These are phyloP conservation scores for Tephrocybe sp. DNA, from an alignment of 768 basidiomycete species.

Conservation along the genomic window DNA sequence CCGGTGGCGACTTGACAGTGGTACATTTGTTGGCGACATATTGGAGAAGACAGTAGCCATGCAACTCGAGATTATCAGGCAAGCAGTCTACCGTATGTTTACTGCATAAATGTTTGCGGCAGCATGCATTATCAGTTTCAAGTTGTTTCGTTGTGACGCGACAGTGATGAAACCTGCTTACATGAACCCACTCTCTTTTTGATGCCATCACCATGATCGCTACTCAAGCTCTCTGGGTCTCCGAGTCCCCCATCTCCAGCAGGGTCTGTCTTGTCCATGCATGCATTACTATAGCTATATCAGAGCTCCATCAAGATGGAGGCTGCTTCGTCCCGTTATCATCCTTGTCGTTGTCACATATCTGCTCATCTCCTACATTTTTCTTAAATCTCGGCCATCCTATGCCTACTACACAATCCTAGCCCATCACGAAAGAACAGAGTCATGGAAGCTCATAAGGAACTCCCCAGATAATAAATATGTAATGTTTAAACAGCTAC, in stretches of 20 bases:
- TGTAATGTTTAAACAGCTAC: constrained; percentile 44
- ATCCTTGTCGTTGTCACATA: constrained; percentile 13
- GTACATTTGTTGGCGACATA: constrained; percentile 18
- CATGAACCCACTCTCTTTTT: too few relatives aligned
- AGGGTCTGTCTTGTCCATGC: constrained; percentile 13
- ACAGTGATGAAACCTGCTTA: too few relatives aligned
- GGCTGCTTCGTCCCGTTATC: constrained; percentile 20
- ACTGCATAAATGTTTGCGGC: too few relatives aligned
- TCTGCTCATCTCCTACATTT: constrained; percentile 29
- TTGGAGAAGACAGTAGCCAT: neutral
- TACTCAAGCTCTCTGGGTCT: too few relatives aligned
- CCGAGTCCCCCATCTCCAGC: too few relatives aligned
- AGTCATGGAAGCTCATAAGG: constrained; percentile 28
- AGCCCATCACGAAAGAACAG: constrained; percentile 26
- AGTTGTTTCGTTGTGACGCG: too few relatives aligned
- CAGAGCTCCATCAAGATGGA: constrained; percentile 13
- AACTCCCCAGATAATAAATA: constrained; percentile 31
- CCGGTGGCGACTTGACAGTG: constrained; percentile 23
- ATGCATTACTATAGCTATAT: constrained; percentile 15
- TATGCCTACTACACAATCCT: constrained; percentile 36
- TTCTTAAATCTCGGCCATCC: constrained; percentile 35
- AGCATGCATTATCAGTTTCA: too few relatives aligned
- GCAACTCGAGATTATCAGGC: neutral
- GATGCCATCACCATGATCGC: too few relatives aligned
- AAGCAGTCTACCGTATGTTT: too few relatives aligned